phyloP scores from a whole-genome alignment of 2,329 filamentous ascomycete genomes.

The Colletotrichum incanum region DNA sequence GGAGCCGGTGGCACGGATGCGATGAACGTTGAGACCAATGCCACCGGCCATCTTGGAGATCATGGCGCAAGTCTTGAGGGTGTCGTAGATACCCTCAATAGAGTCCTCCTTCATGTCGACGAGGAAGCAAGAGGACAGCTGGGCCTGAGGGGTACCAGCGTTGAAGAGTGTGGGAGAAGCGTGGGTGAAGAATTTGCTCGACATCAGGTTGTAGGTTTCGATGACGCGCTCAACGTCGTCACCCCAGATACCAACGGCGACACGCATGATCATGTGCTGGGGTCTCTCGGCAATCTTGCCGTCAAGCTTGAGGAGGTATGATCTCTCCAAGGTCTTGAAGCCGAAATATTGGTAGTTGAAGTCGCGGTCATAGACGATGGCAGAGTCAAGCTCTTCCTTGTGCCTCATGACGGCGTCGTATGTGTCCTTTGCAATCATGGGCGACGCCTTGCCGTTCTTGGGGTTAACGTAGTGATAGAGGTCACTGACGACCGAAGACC shows the following conservation, averaged over 20 bases:
- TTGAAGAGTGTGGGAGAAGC: slow-evolving; percentile 99
- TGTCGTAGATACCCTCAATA: slow-evolving; percentile 99
- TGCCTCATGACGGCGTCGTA: slow-evolving; percentile 97
- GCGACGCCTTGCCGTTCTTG: slow-evolving; percentile 85
- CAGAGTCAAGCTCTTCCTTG: slow-evolving; percentile 97
- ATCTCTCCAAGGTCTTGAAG: slow-evolving; percentile 99
- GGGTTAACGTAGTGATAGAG: slow-evolving; percentile 97
- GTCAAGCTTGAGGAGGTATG: slow-evolving; percentile 95
- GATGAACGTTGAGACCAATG: slow-evolving; percentile 96
- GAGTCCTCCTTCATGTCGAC: slow-evolving; percentile 99
- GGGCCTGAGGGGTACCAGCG: slow-evolving; percentile 93
- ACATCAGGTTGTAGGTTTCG: slow-evolving; percentile 99
- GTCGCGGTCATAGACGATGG: slow-evolving; percentile 98
- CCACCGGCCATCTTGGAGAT: slow-evolving; percentile 99
- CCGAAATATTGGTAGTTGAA: slow-evolving; percentile 99
- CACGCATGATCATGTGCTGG: slow-evolving; percentile 99
- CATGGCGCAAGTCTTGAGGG: slow-evolving; percentile 98
- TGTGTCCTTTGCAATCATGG: slow-evolving; percentile 94
- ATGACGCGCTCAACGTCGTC: slow-evolving; percentile 94
- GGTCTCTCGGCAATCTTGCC: slow-evolving; percentile 97
- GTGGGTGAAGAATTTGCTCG: slow-evolving; percentile 98
- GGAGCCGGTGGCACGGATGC: slow-evolving; percentile 96
- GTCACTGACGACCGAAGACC: slow-evolving; percentile 94
- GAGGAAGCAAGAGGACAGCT: slow-evolving; percentile 98
- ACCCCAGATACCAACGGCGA: slow-evolving; percentile 96